Base-by-base conservation (phyloP, 2,329 filamentous ascomycete species). In the Bipolaris oryzae region DNA sequence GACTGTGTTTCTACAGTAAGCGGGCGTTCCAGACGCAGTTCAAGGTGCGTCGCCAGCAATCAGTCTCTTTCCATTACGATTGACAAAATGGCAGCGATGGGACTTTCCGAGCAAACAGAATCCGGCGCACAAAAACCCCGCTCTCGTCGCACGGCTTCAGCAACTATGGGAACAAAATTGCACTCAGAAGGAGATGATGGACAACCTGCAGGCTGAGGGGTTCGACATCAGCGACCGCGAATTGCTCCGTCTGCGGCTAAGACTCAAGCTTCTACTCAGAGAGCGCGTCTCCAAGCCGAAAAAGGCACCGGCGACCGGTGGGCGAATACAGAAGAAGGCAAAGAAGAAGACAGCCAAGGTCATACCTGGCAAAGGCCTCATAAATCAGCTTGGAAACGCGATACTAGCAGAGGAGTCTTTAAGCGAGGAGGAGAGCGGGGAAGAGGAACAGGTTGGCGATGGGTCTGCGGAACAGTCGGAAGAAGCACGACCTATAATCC, bases 151-250 rank as follows among this genome's bases (percentile, higher is more conserved):
- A 16, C 85, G 91, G 28, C 83, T 94, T 58, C 87, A 87, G 70
- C 85, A 93, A 76, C 81, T 95, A 67, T 95, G 91, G 91, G 87
- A 91, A 72, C 81, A 80, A 65, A 95, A 94, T 69, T 81, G 86
- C 13, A 82, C 80, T 16, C 89, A 92, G 74, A 84, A 84, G 57
- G 88, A 92, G 63, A 95, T 95, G 85, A 80, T 92, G 53, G 80
- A 82, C 23, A 84, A 85, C 25, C 80, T 95, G 55, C 86, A 85
- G 62, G 83, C 86, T 18, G 89, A 93, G 71, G 91, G 91, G 13
- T 92, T 87, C 68, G 80, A 87, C 21, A 87, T 94, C 69, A 90
- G 87, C 63, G 82, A 89, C 63, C 82, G 88, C 9, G 88, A 92
- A 72, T 76, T 93, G 51, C 86, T 88, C 79, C 83, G 88, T 33